Percentiles rank a stretch among this genome's conserved stretches.
Evolutionary conservation across 139 green algal species (phyloP).

Genomic region (Picochlorum sp.): DNA sequence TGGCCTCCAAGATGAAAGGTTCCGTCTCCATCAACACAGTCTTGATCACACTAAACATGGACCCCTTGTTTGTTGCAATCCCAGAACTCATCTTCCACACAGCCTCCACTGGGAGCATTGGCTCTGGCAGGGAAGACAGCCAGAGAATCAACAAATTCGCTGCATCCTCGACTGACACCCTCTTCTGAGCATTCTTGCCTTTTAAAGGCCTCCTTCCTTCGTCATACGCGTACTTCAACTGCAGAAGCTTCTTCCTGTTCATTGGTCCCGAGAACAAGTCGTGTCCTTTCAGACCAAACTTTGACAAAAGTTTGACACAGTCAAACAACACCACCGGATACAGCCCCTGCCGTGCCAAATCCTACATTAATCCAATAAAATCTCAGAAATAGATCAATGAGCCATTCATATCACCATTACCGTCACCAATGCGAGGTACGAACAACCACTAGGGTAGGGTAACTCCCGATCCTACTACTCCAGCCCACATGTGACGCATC

Average conservation of each 20-base stretch:
- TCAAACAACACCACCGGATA: conserved; percentile 25
- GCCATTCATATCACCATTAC: too few species aligned
- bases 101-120: conserved; percentile 15
- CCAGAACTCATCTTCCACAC: conserved; percentile 13
- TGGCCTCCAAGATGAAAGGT: conserved; percentile 25
- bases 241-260: conserved; percentile 16
- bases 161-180: not conserved
- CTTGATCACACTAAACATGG: not conserved
- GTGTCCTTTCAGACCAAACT: conserved; percentile 8
- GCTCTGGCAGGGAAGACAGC: conserved; percentile 21
- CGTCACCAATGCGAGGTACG: too few species aligned
- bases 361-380: conserved; percentile 6
- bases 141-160: conserved; percentile 31
- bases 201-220: conserved; percentile 19
- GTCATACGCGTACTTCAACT: conserved; percentile 19
- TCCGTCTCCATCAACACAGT: conserved; percentile 16
- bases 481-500: too few species aligned
- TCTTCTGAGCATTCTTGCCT: not conserved
- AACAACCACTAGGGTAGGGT: too few species aligned
- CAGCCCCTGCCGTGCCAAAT: conserved; percentile 16
- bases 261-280: conserved; percentile 6
- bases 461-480: too few species aligned
- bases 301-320: conserved; percentile 20
- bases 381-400: not conserved
- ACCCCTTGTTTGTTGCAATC: not conserved